Percentiles rank a stretch among this genome's conserved stretches.
Conservation (phyloP, 768 basidiomycete genomes). For the Boletus insuetus region DNA sequence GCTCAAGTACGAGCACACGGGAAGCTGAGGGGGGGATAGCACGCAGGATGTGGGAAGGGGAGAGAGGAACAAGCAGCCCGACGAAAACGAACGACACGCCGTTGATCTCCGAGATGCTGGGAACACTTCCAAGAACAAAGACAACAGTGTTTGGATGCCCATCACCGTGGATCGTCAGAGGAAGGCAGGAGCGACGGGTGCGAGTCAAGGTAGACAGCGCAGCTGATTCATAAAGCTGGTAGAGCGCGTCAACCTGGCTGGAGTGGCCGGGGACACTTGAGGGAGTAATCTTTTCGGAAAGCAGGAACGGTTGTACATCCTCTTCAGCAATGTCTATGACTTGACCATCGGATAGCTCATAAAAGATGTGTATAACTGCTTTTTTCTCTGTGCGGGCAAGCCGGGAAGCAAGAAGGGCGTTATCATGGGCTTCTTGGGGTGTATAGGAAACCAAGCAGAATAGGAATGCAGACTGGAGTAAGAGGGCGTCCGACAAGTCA, state of each 20-base stretch:
- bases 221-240: constrained; percentile 65
- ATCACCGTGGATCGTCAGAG: constrained; percentile 52
- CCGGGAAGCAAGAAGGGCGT: constrained; percentile 82
- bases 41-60: constrained; percentile 50
- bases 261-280: constrained; percentile 17
- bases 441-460: constrained; percentile 79
- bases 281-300: constrained; percentile 37
- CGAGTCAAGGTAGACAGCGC: constrained; percentile 62
- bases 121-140: constrained; percentile 61
- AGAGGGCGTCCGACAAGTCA: constrained; percentile 72
- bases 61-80: constrained; percentile 67
- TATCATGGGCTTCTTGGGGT: constrained; percentile 82
- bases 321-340: constrained; percentile 57
- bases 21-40: constrained; percentile 61
- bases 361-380: constrained; percentile 86
- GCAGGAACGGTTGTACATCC: constrained; percentile 58
- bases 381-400: constrained; percentile 68
- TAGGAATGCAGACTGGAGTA: constrained; percentile 75
- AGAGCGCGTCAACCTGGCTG: constrained; percentile 28
- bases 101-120: constrained; percentile 44
- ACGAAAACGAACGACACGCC: constrained; percentile 64
- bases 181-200: constrained; percentile 57
- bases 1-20: constrained; percentile 80
- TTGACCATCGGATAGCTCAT: constrained; percentile 39
- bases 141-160: constrained; percentile 63